Conservation (phyloP, 805 yeast genomes). For the Saccharomycopsis sp. region DNA sequence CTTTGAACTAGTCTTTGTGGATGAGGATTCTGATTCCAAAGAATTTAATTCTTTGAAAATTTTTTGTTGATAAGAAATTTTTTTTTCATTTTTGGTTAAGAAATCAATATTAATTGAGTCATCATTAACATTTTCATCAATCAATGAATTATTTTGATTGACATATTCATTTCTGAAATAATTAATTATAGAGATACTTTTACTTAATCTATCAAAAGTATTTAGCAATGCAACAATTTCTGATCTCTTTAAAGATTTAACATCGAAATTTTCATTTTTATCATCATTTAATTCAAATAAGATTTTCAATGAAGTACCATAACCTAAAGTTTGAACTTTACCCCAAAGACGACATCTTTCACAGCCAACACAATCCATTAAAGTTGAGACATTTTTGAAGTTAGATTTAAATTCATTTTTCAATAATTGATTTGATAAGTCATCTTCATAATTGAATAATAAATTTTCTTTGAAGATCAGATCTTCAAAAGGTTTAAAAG, state of each 20-base stretch:
- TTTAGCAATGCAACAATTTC: constrained; percentile 87
- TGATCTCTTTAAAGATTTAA: constrained; percentile 51
- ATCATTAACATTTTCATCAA: background rate
- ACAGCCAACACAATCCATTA: constrained; percentile 98
- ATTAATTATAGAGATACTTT: constrained; percentile 66
- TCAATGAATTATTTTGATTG: too few species aligned
- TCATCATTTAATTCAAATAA: constrained; percentile 64
- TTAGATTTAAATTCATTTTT: constrained; percentile 81
- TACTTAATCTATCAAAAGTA: constrained; percentile 86
- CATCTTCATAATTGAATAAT: constrained; percentile 34
- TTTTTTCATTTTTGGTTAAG: constrained; percentile 7
- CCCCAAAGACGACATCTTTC: constrained; percentile 99
- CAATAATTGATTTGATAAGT: constrained; percentile 33
- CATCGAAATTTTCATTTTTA: constrained; percentile 35
- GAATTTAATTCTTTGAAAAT: constrained; percentile 9
- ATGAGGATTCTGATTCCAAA: background rate
- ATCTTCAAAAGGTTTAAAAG: constrained; percentile 23
- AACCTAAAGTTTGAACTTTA: constrained; percentile 92
- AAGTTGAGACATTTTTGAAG: constrained; percentile 79
- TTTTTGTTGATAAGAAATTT: constrained; percentile 16
- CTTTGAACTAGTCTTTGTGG: background rate
- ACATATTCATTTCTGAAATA: constrained; percentile 33
- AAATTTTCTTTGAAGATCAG: constrained; percentile 40
- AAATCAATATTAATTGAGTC: constrained; percentile 1
- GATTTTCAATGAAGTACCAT: constrained; percentile 90